Conservation (phyloP, 495 filamentous ascomycete genomes). For the Penicillium parvum region DNA sequence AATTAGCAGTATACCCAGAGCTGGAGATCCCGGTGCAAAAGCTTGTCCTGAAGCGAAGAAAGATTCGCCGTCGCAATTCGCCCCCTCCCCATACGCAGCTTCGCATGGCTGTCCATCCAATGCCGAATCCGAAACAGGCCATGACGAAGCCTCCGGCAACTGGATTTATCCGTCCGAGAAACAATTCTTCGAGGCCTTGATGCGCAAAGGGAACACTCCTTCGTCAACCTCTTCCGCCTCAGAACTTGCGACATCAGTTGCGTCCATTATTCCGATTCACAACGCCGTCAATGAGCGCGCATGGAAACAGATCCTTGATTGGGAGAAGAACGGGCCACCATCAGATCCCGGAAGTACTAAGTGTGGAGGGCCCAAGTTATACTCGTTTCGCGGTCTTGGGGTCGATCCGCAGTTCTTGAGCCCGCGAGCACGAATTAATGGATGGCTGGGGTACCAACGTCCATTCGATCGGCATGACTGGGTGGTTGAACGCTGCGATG, state of each 20-base stretch:
- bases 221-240: slow-evolving; percentile 34
- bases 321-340: slow-evolving; percentile 63
- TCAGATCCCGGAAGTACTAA: slow-evolving; percentile 50
- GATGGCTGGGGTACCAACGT: slow-evolving; percentile 74
- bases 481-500: slow-evolving; percentile 85
- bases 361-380: slow-evolving; percentile 78
- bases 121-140: slow-evolving; percentile 66
- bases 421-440: slow-evolving; percentile 77
- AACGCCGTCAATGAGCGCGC: slow-evolving; percentile 94
- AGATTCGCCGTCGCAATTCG: slow-evolving; percentile 24
- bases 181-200: slow-evolving; percentile 94
- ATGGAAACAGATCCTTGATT: slow-evolving; percentile 76
- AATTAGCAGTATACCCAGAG: slow-evolving; percentile 78
- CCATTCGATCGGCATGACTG: slow-evolving; percentile 98
- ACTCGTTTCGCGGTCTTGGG: slow-evolving; percentile 71
- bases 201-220: slow-evolving; percentile 64
- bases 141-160: slow-evolving; percentile 62
- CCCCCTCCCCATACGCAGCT: slow-evolving; percentile 25
- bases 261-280: slow-evolving; percentile 90
- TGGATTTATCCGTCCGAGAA: slow-evolving; percentile 97
- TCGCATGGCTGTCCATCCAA: slow-evolving; percentile 57
- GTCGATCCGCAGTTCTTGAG: slow-evolving; percentile 64
- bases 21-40: slow-evolving; percentile 34
- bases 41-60: slow-evolving; percentile 28
- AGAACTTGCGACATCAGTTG: slow-evolving; percentile 65